A percentile compares a stretch with the other conserved stretches of the same genome.
These are phyloP conservation scores for Cutaneotrichosporon cavernicola DNA, from an alignment of 1,284 basidiomycete genomes.

Conservation along the genomic window DNA sequence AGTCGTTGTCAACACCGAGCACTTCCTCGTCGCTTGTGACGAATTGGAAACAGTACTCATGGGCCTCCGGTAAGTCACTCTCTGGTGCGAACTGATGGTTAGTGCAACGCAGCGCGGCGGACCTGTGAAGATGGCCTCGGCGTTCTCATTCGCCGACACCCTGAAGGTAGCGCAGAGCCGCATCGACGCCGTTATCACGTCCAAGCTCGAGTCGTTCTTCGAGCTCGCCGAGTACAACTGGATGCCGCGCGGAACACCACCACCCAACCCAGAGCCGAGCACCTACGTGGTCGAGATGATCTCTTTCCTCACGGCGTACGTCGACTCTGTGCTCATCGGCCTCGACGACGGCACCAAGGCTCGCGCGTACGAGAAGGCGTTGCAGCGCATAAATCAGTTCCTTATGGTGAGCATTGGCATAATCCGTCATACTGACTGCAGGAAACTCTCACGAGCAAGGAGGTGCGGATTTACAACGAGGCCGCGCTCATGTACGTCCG, in stretches of 20 bases:
- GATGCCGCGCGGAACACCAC: conserved; percentile 60
- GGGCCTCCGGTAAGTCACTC: conserved; percentile 60
- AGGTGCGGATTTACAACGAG: conserved; percentile 81
- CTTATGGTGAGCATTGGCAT: conserved; percentile 63
- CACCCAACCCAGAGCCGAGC: conserved; percentile 66
- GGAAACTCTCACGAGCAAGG: conserved; percentile 51
- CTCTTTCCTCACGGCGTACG: conserved; percentile 93
- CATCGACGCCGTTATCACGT: conserved; percentile 78
- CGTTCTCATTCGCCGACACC: conserved; percentile 63
- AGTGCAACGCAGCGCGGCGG: conserved; percentile 82
- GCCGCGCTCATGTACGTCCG: conserved; percentile 78
- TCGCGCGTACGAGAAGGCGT: conserved; percentile 79
- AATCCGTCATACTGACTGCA: conserved; percentile 20
- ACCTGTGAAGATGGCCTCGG: conserved; percentile 56
- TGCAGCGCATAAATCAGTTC: conserved; percentile 78
- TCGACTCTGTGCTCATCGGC: conserved; percentile 85
- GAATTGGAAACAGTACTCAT: conserved; percentile 87
- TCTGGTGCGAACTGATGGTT: neutral
- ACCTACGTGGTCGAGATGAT: conserved; percentile 88
- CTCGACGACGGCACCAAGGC: conserved; percentile 73
- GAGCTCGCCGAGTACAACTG: conserved; percentile 93
- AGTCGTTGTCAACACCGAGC: conserved; percentile 88
- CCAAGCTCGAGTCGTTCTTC: conserved; percentile 95
- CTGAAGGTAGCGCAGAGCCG: conserved; percentile 70
- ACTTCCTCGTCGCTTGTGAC: conserved; percentile 80